Evolutionary conservation across 371 early-diverging fungal species (phyloP).

Genomic region (Rhizomucor miehei): DNA sequence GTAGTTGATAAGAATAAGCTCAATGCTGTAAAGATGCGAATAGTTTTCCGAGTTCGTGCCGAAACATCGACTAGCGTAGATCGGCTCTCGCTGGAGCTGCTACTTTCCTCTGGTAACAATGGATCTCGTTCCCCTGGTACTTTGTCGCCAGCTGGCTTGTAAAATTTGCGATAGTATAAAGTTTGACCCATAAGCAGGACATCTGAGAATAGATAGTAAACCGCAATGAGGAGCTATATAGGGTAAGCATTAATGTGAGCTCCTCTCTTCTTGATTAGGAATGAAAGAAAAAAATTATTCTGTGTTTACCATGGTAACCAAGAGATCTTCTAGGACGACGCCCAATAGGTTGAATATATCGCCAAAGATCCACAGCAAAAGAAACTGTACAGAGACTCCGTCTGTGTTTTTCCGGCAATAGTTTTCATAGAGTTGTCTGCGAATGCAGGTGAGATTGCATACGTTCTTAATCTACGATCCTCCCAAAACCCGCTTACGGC

Average conservation of each 20-base stretch:
- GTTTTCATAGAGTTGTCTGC: constrained; percentile 65
- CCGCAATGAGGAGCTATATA: constrained; percentile 36
- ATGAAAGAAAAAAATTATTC: background rate
- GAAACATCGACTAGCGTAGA: background rate
- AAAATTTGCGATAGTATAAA: constrained; percentile 45
- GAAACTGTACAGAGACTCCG: constrained; percentile 65
- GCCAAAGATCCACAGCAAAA: constrained; percentile 79
- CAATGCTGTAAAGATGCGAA: constrained; percentile 19
- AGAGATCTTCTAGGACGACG: constrained; percentile 64
- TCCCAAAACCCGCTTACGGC: constrained; percentile 42
- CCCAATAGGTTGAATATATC: constrained; percentile 82
- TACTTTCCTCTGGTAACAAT: constrained; percentile 1
- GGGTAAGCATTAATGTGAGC: background rate
- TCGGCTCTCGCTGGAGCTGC: background rate
- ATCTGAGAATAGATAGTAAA: constrained; percentile 52
- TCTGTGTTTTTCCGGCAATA: constrained; percentile 58
- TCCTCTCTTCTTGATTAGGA: background rate
- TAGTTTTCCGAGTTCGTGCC: constrained; percentile 14
- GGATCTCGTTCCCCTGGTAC: background rate
- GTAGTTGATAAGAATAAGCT: constrained; percentile 19
- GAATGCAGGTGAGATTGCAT: background rate
- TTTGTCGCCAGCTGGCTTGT: constrained; percentile 3
- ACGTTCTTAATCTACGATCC: background rate
- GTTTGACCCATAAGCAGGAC: constrained; percentile 52
- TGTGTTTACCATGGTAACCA: constrained; percentile 61